Conservation (phyloP, 2,329 filamentous ascomycete genomes). For the Fusarium coffeatum region DNA sequence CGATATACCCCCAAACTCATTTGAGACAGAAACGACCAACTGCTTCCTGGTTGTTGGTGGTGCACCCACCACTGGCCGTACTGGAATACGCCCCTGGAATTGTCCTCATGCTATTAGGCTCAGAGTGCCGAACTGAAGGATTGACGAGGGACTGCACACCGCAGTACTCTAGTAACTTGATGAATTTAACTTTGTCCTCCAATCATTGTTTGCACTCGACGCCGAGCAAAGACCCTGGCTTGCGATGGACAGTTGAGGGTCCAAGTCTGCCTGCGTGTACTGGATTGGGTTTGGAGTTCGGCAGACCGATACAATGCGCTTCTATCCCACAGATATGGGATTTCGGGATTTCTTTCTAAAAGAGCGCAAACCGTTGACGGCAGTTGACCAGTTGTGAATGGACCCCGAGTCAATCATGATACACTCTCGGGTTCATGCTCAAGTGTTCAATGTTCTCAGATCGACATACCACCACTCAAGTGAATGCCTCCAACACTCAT, state of each 20-base stretch:
- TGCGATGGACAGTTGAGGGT: slow-evolving; percentile 7
- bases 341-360: neutral
- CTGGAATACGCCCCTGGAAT: neutral
- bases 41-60: neutral
- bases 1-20: slow-evolving; percentile 8
- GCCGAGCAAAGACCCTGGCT: slow-evolving; percentile 22
- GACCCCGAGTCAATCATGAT: neutral
- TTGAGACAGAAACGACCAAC: slow-evolving; percentile 17
- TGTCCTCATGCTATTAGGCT: slow-evolving; percentile 15
- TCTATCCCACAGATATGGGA: neutral
- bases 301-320: slow-evolving; percentile 7
- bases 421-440: neutral
- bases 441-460: neutral
- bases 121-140: slow-evolving; percentile 17
- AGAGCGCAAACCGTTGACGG: neutral
- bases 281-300: slow-evolving; percentile 31
- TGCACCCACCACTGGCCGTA: neutral
- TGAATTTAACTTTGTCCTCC: slow-evolving; percentile 41
- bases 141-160: slow-evolving; percentile 16
- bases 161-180: neutral
- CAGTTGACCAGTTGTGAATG: neutral
- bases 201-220: slow-evolving; percentile 33
- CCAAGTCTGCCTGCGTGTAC: slow-evolving; percentile 4
- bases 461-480: neutral
- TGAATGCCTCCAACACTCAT: neutral